Conservation (phyloP, 768 basidiomycete species). For the Leccinum subtestaceum region DNA sequence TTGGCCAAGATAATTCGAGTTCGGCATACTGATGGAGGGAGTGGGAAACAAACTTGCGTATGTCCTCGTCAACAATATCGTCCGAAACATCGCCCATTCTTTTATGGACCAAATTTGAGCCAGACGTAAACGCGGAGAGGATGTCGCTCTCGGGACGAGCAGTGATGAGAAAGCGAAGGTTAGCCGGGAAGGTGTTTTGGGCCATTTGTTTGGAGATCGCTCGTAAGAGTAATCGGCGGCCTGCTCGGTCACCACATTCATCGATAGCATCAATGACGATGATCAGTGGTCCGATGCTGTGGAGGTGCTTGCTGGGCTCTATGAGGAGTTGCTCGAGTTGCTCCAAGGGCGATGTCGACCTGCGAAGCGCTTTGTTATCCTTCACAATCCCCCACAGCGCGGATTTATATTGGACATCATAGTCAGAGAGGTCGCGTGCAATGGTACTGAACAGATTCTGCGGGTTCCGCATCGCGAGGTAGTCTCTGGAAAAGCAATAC, state of each 20-base stretch:
- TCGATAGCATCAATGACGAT: neutral
- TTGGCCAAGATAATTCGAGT: neutral
- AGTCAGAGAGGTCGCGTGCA: neutral
- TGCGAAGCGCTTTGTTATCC: neutral
- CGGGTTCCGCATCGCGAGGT: neutral
- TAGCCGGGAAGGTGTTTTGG: neutral
- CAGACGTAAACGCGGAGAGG: neutral
- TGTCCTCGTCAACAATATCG: neutral
- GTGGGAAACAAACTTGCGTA: neutral
- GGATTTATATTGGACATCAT: neutral
- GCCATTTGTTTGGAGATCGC: neutral
- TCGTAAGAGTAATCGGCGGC: neutral
- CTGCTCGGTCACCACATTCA: neutral
- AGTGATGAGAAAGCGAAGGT: neutral
- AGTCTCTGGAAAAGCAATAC: neutral
- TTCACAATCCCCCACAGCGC: neutral
- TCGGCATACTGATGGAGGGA: neutral
- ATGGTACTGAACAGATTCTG: neutral
- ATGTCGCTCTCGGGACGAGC: neutral
- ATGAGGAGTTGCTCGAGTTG: neutral
- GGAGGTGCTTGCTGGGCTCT: neutral
- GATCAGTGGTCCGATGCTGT: neutral
- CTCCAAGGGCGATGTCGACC: neutral
- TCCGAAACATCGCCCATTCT: neutral
- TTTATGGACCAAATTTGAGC: neutral